Percentiles rank a stretch among this genome's conserved stretches.
Conservation (phyloP, 805 yeast genomes). For the Clavispora carvajalis region DNA sequence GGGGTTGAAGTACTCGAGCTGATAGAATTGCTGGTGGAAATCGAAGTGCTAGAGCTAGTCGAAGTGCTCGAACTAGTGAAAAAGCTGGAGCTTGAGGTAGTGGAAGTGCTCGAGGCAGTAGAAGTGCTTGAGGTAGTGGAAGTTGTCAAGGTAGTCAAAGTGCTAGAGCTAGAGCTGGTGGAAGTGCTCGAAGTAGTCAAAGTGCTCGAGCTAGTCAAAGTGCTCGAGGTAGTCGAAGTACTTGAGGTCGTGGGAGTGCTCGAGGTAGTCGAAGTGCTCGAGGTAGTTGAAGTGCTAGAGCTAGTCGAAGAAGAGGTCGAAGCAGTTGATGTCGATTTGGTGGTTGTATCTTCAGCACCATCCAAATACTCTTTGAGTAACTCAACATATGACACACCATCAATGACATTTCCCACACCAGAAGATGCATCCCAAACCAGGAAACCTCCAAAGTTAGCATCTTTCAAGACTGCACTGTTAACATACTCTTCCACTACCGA, state of each 20-base stretch:
- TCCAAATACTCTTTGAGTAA: constrained; percentile 3
- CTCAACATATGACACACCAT: constrained; percentile 8
- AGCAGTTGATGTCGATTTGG: not conserved
- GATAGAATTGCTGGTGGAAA: too few species aligned
- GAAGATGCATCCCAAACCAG: constrained; percentile 83
- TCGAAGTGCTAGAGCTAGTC: too few species aligned
- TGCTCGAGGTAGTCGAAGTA: not conserved
- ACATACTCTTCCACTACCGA: constrained; percentile 44
- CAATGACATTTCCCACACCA: constrained; percentile 38
- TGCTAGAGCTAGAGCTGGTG: too few species aligned
- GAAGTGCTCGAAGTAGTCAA: too few species aligned
- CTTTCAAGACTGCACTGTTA: constrained; percentile 5
- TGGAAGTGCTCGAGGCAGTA: too few species aligned
- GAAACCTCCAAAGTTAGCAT: constrained; percentile 54
- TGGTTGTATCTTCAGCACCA: not conserved
- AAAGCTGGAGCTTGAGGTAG: too few species aligned
- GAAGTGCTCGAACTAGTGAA: too few species aligned
- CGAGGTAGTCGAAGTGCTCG: constrained; percentile 1
- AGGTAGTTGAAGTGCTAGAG: not conserved
- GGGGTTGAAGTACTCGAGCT: too few species aligned
- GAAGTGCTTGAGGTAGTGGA: too few species aligned
- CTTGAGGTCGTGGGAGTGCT: constrained; percentile 2
- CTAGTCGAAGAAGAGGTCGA: constrained; percentile 1
- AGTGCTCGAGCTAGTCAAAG: not conserved
- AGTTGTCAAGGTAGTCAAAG: too few species aligned